These are phyloP conservation scores for Calonectria pseudoturangicola DNA, from an alignment of 2,329 filamentous ascomycete species.

Conservation along the genomic window DNA sequence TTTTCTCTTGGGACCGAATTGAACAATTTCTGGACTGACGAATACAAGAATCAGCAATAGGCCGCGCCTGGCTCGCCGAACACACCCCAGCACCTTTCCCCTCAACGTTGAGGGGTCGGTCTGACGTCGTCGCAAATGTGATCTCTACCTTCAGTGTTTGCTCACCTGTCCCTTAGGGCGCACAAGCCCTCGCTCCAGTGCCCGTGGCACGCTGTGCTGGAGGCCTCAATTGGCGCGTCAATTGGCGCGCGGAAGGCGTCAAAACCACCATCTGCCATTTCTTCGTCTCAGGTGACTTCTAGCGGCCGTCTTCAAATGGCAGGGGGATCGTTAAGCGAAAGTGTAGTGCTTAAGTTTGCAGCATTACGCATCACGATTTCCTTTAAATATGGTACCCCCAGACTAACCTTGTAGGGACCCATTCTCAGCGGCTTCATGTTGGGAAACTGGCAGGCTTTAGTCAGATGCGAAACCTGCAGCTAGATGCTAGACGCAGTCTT, in stretches of 20 bases:
- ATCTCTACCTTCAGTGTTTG: too few relatives aligned
- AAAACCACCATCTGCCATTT: not conserved
- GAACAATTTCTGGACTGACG: not conserved
- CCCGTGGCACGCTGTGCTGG: not conserved
- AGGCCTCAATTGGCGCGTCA: not conserved
- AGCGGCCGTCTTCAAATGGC: not conserved
- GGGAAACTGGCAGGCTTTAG: not conserved
- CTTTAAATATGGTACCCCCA: not conserved
- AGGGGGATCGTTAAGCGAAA: not conserved
- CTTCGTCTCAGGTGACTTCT: not conserved
- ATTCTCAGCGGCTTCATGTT: too few relatives aligned
- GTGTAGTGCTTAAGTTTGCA: not conserved
- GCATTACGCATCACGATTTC: not conserved
- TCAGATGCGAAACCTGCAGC: not conserved
- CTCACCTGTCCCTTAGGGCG: not conserved
- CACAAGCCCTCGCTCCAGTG: not conserved
- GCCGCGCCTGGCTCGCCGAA: too few relatives aligned
- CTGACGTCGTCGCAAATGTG: not conserved
- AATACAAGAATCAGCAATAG: not conserved
- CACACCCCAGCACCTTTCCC: not conserved
- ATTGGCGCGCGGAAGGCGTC: not conserved
- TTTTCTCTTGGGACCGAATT: slow-evolving; percentile 21
- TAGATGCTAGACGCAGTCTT: not conserved
- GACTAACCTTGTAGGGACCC: not conserved
- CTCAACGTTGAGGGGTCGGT: not conserved